These are phyloP conservation scores for Hymenoscyphus linearis DNA, from an alignment of 2,329 filamentous ascomycete genomes.

Conservation along the genomic window DNA sequence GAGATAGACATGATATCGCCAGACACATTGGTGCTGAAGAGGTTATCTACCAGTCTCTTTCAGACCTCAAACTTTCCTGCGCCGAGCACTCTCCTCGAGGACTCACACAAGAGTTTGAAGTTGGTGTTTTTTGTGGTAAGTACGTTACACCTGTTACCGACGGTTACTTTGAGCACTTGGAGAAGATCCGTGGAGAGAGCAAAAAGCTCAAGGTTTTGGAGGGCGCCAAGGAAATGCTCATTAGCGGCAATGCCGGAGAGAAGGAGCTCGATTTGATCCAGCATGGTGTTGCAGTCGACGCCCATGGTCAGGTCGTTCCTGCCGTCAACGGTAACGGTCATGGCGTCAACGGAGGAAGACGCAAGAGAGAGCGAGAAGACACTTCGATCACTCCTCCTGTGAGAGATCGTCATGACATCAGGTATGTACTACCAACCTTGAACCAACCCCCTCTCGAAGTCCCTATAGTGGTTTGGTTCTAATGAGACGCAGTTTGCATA, in stretches of 20 bases:
- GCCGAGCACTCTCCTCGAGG: constrained; percentile 60
- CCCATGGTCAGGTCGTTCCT: constrained; percentile 51
- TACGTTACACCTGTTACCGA: constrained; percentile 77
- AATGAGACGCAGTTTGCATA: constrained; percentile 22
- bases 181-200: constrained; percentile 64
- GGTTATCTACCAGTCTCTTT: constrained; percentile 71
- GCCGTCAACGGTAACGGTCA: constrained; percentile 10
- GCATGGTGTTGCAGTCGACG: constrained; percentile 54
- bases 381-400: constrained; percentile 27
- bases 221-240: constrained; percentile 57
- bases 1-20: constrained; percentile 56
- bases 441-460: not conserved
- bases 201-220: constrained; percentile 62
- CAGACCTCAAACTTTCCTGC: constrained; percentile 76
- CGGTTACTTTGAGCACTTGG: constrained; percentile 78
- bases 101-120: constrained; percentile 66
- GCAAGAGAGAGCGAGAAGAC: constrained; percentile 27
- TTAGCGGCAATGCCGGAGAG: constrained; percentile 55
- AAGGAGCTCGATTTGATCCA: constrained; percentile 57
- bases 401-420: constrained; percentile 33
- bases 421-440: constrained; percentile 20
- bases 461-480: not conserved
- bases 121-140: constrained; percentile 85
- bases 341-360: constrained; percentile 22
- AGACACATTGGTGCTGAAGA: constrained; percentile 67